phyloP scores from a whole-genome alignment of 2,329 filamentous ascomycete species.

The Xylaria sp. region DNA sequence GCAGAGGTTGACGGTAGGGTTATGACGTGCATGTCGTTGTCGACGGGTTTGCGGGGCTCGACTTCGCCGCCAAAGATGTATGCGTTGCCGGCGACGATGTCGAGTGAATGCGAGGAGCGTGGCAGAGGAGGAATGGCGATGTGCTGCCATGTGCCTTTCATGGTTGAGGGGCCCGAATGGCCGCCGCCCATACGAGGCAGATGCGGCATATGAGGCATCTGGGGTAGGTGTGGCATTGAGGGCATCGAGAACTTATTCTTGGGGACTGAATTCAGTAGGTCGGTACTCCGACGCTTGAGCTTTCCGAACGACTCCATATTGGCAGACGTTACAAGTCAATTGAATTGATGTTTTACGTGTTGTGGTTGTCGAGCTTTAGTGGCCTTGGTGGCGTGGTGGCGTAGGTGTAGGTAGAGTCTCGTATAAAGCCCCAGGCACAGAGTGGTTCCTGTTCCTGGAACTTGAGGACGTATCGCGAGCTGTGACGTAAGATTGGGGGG shows the following conservation, averaged over 20 bases:
- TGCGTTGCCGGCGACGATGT: constrained; percentile 59
- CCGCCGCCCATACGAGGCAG: constrained; percentile 26
- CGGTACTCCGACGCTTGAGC: constrained; percentile 59
- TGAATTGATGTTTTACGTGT: background rate
- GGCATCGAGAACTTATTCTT: constrained; percentile 42
- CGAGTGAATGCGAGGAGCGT: constrained; percentile 74
- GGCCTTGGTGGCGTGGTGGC: too few species aligned
- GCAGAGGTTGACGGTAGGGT: constrained; percentile 61
- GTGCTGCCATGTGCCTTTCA: constrained; percentile 64
- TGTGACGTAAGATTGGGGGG: constrained; percentile 20
- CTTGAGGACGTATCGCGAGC: background rate
- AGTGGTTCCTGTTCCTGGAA: constrained; percentile 10
- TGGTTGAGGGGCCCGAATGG: constrained; percentile 33
- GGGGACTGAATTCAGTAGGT: constrained; percentile 54
- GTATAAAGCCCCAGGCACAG: background rate
- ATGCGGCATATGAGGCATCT: constrained; percentile 28
- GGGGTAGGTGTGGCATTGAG: constrained; percentile 25
- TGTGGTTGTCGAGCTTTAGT: background rate
- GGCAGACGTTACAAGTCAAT: background rate
- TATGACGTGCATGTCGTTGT: constrained; percentile 72
- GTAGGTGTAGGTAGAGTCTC: background rate
- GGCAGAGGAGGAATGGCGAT: constrained; percentile 59
- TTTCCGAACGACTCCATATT: constrained; percentile 56
- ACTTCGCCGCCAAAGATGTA: constrained; percentile 79
- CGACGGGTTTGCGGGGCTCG: constrained; percentile 64